phyloP scores from a whole-genome alignment of 805 yeast species.

The Yarrowia sp. region DNA sequence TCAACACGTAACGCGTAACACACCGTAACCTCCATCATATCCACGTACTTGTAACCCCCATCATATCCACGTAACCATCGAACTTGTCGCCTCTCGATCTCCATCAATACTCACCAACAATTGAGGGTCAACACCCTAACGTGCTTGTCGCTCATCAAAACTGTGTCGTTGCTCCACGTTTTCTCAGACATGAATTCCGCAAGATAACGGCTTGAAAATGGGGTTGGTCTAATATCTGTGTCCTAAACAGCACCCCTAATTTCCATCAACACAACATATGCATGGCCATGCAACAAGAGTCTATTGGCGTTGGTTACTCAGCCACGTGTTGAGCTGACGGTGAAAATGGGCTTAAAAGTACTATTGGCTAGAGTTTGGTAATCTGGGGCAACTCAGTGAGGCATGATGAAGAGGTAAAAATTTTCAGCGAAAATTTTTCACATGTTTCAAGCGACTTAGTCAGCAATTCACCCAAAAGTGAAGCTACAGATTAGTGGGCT shows the following conservation, averaged over 20 bases:
- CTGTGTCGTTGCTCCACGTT: neutral
- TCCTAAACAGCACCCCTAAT: neutral
- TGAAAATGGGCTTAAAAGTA: no score
- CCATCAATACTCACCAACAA: conserved; percentile 5
- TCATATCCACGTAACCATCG: no score
- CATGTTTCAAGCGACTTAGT: no score
- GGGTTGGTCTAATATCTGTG: neutral
- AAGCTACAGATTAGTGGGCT: no score
- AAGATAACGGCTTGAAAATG: neutral
- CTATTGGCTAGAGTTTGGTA: no score
- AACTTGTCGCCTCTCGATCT: no score
- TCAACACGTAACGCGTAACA: no score
- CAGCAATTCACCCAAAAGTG: no score
- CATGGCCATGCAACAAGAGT: neutral
- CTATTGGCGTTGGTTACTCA: neutral
- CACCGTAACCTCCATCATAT: neutral
- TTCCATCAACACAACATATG: neutral
- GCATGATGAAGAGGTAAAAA: no score
- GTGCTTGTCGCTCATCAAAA: neutral
- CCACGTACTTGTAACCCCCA: neutral
- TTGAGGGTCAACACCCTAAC: conserved; percentile 15
- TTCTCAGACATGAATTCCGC: neutral
- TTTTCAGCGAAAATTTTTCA: no score
- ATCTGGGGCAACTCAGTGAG: no score
- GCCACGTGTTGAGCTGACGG: neutral